phyloP scores from a whole-genome alignment of 139 green algal genomes.

The Haematococcus sp. region DNA sequence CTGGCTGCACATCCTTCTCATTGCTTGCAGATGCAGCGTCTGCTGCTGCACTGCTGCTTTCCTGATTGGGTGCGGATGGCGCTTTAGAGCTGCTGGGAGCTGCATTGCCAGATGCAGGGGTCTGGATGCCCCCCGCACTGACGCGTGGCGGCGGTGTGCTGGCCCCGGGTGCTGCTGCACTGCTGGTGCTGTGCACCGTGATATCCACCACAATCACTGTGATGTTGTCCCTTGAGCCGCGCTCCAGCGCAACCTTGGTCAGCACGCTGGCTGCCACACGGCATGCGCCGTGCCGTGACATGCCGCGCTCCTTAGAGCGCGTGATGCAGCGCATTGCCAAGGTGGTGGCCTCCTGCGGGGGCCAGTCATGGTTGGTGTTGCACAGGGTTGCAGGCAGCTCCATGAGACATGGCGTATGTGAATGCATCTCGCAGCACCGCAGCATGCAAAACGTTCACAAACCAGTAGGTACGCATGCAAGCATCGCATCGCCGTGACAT shows the following conservation, averaged over 20 bases:
- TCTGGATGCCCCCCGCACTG: no score
- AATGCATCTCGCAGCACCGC: constrained; percentile 2
- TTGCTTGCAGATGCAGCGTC: no score
- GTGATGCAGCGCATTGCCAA: constrained; percentile 41
- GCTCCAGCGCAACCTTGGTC: constrained; percentile 54
- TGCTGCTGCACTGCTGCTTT: no score
- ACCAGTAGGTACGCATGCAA: no score
- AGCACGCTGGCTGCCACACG: constrained; percentile 58
- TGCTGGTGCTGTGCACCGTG: neutral
- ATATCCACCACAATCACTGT: constrained; percentile 58
- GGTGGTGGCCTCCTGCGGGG: constrained; percentile 42
- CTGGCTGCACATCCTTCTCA: no score
- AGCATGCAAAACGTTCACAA: no score
- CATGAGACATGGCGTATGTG: no score
- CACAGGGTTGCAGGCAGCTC: neutral
- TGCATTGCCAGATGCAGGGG: no score
- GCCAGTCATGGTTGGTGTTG: constrained; percentile 18
- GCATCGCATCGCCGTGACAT: no score
- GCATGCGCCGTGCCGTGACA: constrained; percentile 34
- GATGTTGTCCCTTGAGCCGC: constrained; percentile 63
- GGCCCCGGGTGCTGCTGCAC: neutral
- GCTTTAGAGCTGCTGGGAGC: no score
- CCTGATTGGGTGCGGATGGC: no score
- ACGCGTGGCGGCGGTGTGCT: no score
- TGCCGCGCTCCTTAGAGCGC: constrained; percentile 38